Evolutionary conservation across 306 rosid genomes (phyloP), one percentile per base, ranked within the genome.

Genomic region (Crotalaria pallida): DNA sequence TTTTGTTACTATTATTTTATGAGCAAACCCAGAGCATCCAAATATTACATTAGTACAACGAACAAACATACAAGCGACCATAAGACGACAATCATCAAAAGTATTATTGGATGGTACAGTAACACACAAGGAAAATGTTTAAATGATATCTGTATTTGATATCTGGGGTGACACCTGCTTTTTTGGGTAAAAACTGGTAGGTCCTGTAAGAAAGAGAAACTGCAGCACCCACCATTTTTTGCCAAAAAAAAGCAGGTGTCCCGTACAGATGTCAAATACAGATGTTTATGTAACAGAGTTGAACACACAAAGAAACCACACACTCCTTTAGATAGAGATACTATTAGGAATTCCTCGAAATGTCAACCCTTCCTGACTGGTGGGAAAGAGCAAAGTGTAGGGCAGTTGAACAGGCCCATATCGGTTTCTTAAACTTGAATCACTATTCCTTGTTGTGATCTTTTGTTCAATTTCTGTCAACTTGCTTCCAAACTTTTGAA

Each of bases 311-410:
- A 13, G 31, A 15, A 47, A 16, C 27, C 68, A 31, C 29, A 19
- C 33, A 21, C 12, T 2, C 0, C n/a, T 38, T 43, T 13, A 69
- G 40, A 69, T 69, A 0, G 88, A 86, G 64, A 88, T 79, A 27
- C 89, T 86, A 27, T 86, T 92, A 38, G 96, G 96, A 67, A 86
- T 86, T 27, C 98, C 98, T 66, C 79, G 82, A n/a, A 83, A 84
- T 1, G 96, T 88, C 2, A 92, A 79, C 4, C 98, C 96, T 41
- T 78, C 78, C 0, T 67, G 66, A 24, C 98, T 88, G 0, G 84
- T 49, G 48, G 89, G 98, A 80, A 73, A 50, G 9, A 90, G 92
- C 75, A 89, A 52, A 45, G 91, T 88, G 58, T 92, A 92, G 0
- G 96, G 96, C 58, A 88, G 33, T 7, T 88, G 71, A 10, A 77